Conservation (phyloP, 2,329 filamentous ascomycete species). For the Claviceps arundinis region DNA sequence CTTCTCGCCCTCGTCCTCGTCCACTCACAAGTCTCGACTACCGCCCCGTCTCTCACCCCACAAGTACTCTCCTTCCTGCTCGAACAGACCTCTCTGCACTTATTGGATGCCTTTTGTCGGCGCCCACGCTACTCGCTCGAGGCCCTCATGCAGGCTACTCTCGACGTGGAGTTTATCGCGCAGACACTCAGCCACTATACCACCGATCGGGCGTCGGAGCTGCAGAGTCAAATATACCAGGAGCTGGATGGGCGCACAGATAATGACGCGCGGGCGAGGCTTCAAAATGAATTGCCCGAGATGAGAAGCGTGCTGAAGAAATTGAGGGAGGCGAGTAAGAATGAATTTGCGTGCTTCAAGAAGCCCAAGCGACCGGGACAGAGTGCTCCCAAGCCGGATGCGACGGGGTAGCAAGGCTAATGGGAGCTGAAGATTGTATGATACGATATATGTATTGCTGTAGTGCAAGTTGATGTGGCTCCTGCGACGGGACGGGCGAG, state of each 20-base stretch:
- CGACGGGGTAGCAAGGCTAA: slow-evolving; percentile 8
- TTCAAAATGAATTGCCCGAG: slow-evolving; percentile 80
- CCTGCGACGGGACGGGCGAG: not conserved
- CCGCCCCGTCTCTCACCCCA: slow-evolving; percentile 58
- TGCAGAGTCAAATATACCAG: slow-evolving; percentile 84
- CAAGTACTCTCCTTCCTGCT: slow-evolving; percentile 80
- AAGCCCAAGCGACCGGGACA: slow-evolving; percentile 39
- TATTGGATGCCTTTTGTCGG: slow-evolving; percentile 67
- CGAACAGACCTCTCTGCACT: slow-evolving; percentile 63
- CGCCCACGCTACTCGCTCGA: slow-evolving; percentile 59
- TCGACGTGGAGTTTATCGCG: slow-evolving; percentile 93
- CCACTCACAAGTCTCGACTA: slow-evolving; percentile 79
- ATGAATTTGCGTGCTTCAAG: slow-evolving; percentile 77
- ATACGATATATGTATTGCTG: not conserved
- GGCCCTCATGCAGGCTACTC: slow-evolving; percentile 87
- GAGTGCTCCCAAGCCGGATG: slow-evolving; percentile 19
- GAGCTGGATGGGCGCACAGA: slow-evolving; percentile 83
- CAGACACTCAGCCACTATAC: slow-evolving; percentile 88
- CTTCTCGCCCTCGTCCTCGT: slow-evolving; percentile 79
- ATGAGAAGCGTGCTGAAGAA: slow-evolving; percentile 81
- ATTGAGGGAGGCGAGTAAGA: slow-evolving; percentile 66
- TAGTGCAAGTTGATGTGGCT: not conserved
- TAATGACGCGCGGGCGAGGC: slow-evolving; percentile 62
- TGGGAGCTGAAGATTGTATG: not conserved
- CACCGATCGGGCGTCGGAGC: slow-evolving; percentile 64